Evolutionary conservation across 192 early-diverging fungal genomes (phyloP).

Genomic region (Tieghemiomyces parasiticus): DNA sequence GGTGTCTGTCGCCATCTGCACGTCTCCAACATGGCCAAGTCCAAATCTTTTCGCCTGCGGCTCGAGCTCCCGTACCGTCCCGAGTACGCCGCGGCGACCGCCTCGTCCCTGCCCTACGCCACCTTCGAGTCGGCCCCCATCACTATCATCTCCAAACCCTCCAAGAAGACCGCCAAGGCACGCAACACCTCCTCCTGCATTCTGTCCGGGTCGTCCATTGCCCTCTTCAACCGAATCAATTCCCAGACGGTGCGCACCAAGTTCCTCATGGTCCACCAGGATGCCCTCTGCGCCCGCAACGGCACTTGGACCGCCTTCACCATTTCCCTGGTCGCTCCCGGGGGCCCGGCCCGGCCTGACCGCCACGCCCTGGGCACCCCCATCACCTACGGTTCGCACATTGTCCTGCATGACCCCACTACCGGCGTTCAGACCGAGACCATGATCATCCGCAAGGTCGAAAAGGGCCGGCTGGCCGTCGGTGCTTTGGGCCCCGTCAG

Average conservation of each 20-base stretch:
- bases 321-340: conserved; percentile 25
- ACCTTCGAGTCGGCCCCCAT: conserved; percentile 58
- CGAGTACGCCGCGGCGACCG: conserved; percentile 6
- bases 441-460: conserved; percentile 64
- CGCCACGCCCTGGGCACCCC: conserved; percentile 16
- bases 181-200: conserved; percentile 65
- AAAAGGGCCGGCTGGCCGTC: conserved; percentile 49
- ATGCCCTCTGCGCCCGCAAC: conserved; percentile 40
- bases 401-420: conserved; percentile 45
- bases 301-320: conserved; percentile 45
- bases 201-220: conserved; percentile 52
- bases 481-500: conserved; percentile 52
- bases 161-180: conserved; percentile 77
- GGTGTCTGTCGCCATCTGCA: conserved; percentile 62
- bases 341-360: not conserved
- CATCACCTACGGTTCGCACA: conserved; percentile 58
- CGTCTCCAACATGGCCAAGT: conserved; percentile 63
- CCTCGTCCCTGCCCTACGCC: conserved; percentile 29
- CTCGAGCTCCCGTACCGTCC: conserved; percentile 37
- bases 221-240: conserved; percentile 82
- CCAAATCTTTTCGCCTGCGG: conserved; percentile 59
- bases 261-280: conserved; percentile 49
- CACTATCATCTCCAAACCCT: conserved; percentile 83
- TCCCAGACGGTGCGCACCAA: conserved; percentile 84
- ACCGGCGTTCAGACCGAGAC: conserved; percentile 48